phyloP scores from a whole-genome alignment of 805 yeast species.

The Vanderwaltozyma tropicalis region DNA sequence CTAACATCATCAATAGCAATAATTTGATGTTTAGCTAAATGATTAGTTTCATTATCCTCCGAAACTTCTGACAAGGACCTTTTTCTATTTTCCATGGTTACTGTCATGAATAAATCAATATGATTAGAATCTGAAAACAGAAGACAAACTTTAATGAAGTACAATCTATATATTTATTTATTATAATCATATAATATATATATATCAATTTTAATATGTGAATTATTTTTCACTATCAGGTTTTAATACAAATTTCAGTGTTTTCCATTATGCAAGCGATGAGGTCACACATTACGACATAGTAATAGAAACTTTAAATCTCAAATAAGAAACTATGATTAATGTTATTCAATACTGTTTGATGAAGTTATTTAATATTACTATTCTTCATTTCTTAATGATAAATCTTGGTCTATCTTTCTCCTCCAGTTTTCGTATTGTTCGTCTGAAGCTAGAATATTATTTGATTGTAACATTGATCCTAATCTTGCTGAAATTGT shows the following conservation, averaged over 20 bases:
- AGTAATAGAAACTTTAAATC: too few species aligned
- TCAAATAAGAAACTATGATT: too few species aligned
- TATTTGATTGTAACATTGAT: constrained; percentile 29
- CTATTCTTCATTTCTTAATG: constrained; percentile 11
- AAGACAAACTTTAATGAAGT: not conserved
- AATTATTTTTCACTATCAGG: too few species aligned
- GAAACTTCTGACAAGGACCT: constrained; percentile 10
- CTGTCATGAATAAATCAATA: not conserved
- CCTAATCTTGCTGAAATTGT: constrained; percentile 22
- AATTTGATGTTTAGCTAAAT: not conserved
- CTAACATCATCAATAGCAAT: not conserved
- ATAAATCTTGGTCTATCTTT: constrained; percentile 21
- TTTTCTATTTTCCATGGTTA: constrained; percentile 4
- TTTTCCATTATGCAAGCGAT: too few species aligned
- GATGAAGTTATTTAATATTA: too few species aligned
- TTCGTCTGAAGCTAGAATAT: constrained; percentile 24
- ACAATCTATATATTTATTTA: not conserved
- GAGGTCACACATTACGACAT: too few species aligned
- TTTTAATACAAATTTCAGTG: too few species aligned
- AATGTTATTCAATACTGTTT: too few species aligned
- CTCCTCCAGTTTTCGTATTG: constrained; percentile 29
- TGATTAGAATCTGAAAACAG: not conserved
- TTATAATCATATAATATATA: too few species aligned
- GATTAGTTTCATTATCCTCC: not conserved
- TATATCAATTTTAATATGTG: too few species aligned